Conservation (phyloP, 2,329 filamentous ascomycete genomes). For the Colletotrichum sp. region DNA sequence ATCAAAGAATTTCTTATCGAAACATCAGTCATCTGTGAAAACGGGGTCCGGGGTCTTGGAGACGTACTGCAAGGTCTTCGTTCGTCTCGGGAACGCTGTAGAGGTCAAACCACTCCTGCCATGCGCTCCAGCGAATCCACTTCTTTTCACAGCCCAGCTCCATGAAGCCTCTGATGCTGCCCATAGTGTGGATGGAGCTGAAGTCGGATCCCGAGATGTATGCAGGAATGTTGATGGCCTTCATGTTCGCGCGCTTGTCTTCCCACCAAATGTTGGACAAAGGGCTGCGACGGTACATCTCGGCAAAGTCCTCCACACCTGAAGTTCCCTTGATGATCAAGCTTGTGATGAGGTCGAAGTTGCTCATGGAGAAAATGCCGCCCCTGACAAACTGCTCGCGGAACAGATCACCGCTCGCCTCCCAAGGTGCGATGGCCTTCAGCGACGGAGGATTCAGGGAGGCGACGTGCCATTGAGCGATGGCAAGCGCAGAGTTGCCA, state of each 20-base stretch:
- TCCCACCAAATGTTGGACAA: slow-evolving; percentile 40
- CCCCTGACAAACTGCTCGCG: slow-evolving; percentile 51
- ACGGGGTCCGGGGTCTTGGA: accelerated
- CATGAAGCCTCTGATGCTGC: slow-evolving; percentile 31
- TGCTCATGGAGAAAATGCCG: slow-evolving; percentile 42
- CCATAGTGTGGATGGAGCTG: slow-evolving; percentile 27
- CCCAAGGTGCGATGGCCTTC: slow-evolving; percentile 40
- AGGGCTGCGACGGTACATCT: slow-evolving; percentile 43
- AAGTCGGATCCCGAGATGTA: slow-evolving; percentile 38
- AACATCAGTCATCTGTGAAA: neutral
- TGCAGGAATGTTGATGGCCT: slow-evolving; percentile 36
- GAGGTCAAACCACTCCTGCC: slow-evolving; percentile 51
- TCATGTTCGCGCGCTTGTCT: slow-evolving; percentile 40
- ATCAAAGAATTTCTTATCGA: slow-evolving; percentile 33
- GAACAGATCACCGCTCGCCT: slow-evolving; percentile 50
- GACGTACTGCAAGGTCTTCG: slow-evolving; percentile 35
- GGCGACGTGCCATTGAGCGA: slow-evolving; percentile 28
- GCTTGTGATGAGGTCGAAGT: slow-evolving; percentile 45
- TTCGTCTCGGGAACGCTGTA: slow-evolving; percentile 37
- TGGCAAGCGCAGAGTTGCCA: slow-evolving; percentile 33
- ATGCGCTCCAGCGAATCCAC: slow-evolving; percentile 43
- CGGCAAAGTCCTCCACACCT: slow-evolving; percentile 43
- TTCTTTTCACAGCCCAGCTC: slow-evolving; percentile 39
- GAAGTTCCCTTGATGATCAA: slow-evolving; percentile 37
- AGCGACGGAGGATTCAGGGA: slow-evolving; percentile 23